Evolutionary conservation across 148 eudicot genomes (phyloP), one percentile per base, ranked within the genome.

Genomic region (Silene latifolia): DNA sequence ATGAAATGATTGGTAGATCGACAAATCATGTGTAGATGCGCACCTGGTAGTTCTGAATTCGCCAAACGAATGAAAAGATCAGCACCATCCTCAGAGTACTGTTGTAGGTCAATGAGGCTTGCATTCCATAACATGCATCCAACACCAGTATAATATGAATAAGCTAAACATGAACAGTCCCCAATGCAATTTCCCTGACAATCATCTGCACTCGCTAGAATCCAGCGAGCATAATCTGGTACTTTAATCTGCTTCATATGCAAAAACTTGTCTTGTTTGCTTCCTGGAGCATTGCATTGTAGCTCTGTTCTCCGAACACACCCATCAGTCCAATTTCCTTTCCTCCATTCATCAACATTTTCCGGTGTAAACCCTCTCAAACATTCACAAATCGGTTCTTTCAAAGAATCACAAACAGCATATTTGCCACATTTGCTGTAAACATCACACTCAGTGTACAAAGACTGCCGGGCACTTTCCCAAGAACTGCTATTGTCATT

Each of bases 291-390:
- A 24, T 62, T 80, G 71, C 89, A 86, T 2, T 79, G 71, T 60
- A 89, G 71, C 4, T 65, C 56, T 0, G 46, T 77, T 29, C 66
- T 83, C 59, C 94, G 83, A 13, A 72, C 67, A 69, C 94, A 89
- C 6, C 94, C 94, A 8, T 83, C 64, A 1, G 66, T 81, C 89
- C 89, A 88, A 64, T 80, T 76, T 9, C 88, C 87, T 35, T 25
- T 58, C 0, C 35, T 44, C 89, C 91, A 87, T 74, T 89, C 84
- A 47, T 62, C 73, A 0, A 12, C 1, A 7, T 71, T 66, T 56
- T 32, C 56, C 0, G 91, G 88, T 8, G n/a, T 57, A 76, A 74
- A 89, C 24, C 91, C 94, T 57, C 25, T 53, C 19, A 89, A 75
- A 74, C 94, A 89, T 27, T 58, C 32, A 63, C 94, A 89, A 0